Conservation (phyloP, 208 protist species). For the Trypanosoma melophagium region DNA sequence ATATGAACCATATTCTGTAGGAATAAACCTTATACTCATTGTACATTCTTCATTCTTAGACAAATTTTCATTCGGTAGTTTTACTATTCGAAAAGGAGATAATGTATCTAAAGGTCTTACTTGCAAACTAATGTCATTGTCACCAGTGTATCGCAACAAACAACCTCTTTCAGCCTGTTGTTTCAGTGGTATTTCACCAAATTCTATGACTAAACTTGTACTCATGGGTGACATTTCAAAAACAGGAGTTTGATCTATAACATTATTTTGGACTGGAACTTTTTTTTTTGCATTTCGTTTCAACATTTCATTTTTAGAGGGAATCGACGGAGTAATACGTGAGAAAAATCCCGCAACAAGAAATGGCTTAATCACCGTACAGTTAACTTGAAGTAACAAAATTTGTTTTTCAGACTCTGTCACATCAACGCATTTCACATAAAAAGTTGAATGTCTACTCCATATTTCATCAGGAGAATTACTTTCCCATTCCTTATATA, state of each 20-base stretch:
- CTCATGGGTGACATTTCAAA: slow-evolving; percentile 27
- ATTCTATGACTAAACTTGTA: slow-evolving; percentile 36
- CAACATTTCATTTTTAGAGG: neutral
- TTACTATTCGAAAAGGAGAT: slow-evolving; percentile 60
- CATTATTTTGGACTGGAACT: slow-evolving; percentile 11
- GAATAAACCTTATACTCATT: slow-evolving; percentile 53
- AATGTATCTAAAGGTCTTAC: slow-evolving; percentile 52
- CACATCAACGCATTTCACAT: slow-evolving; percentile 29
- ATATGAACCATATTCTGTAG: slow-evolving; percentile 59
- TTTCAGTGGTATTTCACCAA: slow-evolving; percentile 67
- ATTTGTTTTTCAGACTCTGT: slow-evolving; percentile 8
- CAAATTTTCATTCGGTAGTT: slow-evolving; percentile 33
- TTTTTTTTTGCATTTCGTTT: slow-evolving; percentile 21
- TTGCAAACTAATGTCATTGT: slow-evolving; percentile 29
- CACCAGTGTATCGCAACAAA: slow-evolving; percentile 44
- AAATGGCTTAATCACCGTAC: slow-evolving; percentile 37
- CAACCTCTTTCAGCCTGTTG: slow-evolving; percentile 37
- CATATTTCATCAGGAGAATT: slow-evolving; percentile 26
- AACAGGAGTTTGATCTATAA: slow-evolving; percentile 13
- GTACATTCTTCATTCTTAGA: slow-evolving; percentile 32
- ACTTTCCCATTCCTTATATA: slow-evolving; percentile 36
- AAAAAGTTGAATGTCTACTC: slow-evolving; percentile 35
- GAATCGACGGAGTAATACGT: neutral
- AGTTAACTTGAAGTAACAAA: slow-evolving; percentile 36
- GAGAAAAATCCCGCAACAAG: slow-evolving; percentile 16